Evolutionary conservation across 1,139 yeast species (phyloP).

Genomic region (Blastobotrys buckinghamii): DNA sequence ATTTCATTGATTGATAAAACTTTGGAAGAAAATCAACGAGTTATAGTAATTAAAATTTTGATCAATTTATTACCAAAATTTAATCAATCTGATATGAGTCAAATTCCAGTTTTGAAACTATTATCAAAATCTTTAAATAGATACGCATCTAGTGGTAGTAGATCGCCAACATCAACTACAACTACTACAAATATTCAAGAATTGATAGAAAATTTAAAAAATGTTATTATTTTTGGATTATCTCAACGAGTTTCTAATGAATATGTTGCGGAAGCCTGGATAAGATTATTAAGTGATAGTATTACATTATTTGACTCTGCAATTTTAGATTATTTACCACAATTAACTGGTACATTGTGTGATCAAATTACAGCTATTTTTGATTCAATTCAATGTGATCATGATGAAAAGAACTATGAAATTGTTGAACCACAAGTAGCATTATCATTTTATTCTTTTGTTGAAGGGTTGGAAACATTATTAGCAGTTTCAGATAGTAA

Average conservation of each 20-base stretch:
- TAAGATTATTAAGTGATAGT: conserved; percentile 40
- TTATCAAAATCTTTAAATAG: conserved; percentile 8
- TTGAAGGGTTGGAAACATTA: conserved; percentile 63
- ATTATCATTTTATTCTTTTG: conserved; percentile 18
- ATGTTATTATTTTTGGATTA: conserved; percentile 38
- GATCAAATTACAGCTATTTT: conserved; percentile 41
- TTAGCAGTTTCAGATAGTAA: conserved; percentile 51
- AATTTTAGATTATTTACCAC: conserved; percentile 46
- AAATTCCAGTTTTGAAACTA: conserved; percentile 9
- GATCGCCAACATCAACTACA: background rate
- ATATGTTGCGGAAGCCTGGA: conserved; percentile 44
- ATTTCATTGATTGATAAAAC: conserved; percentile 5
- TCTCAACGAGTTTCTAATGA: conserved; percentile 28
- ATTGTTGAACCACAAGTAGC: conserved; percentile 1
- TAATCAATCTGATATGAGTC: conserved; percentile 11
- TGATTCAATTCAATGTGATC: conserved; percentile 20
- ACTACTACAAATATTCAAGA: background rate
- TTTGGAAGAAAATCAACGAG: conserved; percentile 1
- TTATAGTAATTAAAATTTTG: conserved; percentile 2
- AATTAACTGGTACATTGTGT: conserved; percentile 47
- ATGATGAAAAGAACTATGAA: conserved; percentile 10
- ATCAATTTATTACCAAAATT: conserved; percentile 6
- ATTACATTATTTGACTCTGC: conserved; percentile 46
- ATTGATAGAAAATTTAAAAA: conserved; percentile 13
- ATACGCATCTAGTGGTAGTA: background rate